A percentile compares a stretch with the other conserved stretches of the same genome.
Evolutionary conservation across 1,139 yeast genomes (phyloP).

Genomic region (Taphrina deformans): DNA sequence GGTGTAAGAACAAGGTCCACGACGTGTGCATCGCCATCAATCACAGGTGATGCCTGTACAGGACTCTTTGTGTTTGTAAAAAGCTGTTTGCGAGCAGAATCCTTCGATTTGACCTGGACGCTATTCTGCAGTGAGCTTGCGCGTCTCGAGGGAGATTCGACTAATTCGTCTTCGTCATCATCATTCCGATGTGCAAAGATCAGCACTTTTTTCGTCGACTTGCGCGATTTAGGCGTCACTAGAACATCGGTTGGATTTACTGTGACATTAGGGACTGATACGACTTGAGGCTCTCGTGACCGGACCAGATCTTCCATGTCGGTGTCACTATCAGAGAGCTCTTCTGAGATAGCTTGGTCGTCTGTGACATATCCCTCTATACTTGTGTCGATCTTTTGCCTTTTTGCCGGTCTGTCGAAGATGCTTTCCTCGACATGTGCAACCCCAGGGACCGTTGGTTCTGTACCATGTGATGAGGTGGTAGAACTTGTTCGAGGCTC

Average conservation of each 20-base stretch:
- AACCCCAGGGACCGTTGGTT: background rate
- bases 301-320: background rate
- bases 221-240: slow-evolving; percentile 1
- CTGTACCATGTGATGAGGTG: background rate
- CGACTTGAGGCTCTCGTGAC: background rate
- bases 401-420: background rate
- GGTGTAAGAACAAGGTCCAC: background rate
- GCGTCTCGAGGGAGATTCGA: background rate
- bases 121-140: background rate
- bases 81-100: background rate
- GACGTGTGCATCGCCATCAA: background rate
- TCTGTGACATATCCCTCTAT: background rate
- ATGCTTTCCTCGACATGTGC: background rate
- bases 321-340: slow-evolving; percentile 1
- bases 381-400: background rate
- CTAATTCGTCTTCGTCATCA: background rate
- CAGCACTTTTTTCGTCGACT: background rate
- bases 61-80: background rate
- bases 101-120: background rate
- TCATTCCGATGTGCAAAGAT: background rate
- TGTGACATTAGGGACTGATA: background rate
- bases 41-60: background rate
- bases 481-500: background rate
- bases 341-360: slow-evolving; percentile 1
- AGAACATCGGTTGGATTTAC: background rate